Evolutionary conservation across 225 moss, liverwort and hornwort genomes (phyloP), one percentile per base, ranked within the genome.

Genomic region (Sphagnum tenellum): DNA sequence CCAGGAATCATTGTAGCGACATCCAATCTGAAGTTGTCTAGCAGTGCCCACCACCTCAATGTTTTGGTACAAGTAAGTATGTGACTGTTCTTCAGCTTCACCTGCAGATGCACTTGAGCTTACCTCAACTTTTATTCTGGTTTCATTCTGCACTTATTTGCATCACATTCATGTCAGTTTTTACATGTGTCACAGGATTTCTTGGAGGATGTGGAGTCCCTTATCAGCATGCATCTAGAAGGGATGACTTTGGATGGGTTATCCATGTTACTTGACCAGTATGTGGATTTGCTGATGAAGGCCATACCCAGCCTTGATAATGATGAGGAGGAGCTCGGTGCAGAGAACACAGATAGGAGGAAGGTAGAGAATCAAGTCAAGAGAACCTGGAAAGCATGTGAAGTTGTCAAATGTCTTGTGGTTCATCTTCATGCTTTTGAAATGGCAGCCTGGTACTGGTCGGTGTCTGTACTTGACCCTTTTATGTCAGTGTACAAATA

Each of bases 181-280:
- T 29, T 29, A 29, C 29, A 29, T 29, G 29, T 63, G 52, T 4
- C 57, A 10, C 77, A 88, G 91, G 95, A 89, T 64, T 95, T 92
- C 49, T 72, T 95, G 9, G 92, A 95, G 70, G 92, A 95, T 55
- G 79, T 92, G 59, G 80, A 82, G 56, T 73, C 92, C 45, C 84
- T 95, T 5, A 84, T 88, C 14, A 84, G 77, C 74, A 85, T 92
- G 82, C 92, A 95, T 70, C 82, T 95, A 69, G 82, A 79, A 44
- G 88, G 86, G 52, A 79, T 77, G 70, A 80, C 92, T 45, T 75
- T 95, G 70, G 92, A 95, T 71, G 92, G 84, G 60, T 70, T 95
- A 50, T 73, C 78, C 60, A 73, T 68, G 48, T 69, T 75, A 7
- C 92, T 95, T 69, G 88, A 95, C 63, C 75, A 84, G 50, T 95